phyloP scores from a whole-genome alignment of 768 basidiomycete species.

The Mycena polygramma region DNA sequence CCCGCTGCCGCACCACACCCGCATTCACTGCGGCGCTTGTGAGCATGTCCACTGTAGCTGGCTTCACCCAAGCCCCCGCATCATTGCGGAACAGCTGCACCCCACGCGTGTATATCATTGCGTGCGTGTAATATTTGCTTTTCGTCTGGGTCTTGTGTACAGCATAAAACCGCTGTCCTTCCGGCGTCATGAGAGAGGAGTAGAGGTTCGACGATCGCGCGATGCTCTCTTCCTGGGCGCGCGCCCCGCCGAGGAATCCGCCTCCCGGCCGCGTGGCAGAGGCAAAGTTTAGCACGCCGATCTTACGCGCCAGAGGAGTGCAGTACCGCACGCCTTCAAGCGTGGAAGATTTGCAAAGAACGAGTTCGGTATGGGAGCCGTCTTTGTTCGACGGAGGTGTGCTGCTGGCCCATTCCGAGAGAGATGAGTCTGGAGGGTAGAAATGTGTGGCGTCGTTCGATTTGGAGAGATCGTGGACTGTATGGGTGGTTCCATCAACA shows the following conservation, averaged over 20 bases:
- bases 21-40: slow-evolving; percentile 72
- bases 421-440: slow-evolving; percentile 55
- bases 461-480: slow-evolving; percentile 49
- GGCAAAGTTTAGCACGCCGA: slow-evolving; percentile 71
- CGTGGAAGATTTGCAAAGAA: slow-evolving; percentile 57
- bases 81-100: slow-evolving; percentile 65
- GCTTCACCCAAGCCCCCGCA: slow-evolving; percentile 57
- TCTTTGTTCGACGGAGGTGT: slow-evolving; percentile 2
- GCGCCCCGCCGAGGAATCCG: slow-evolving; percentile 65
- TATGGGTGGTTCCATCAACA: slow-evolving; percentile 46
- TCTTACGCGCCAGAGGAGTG: slow-evolving; percentile 40
- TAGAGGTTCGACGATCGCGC: slow-evolving; percentile 69
- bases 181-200: slow-evolving; percentile 60
- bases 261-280: slow-evolving; percentile 69
- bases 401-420: slow-evolving; percentile 53
- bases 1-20: slow-evolving; percentile 55
- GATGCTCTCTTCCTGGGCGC: slow-evolving; percentile 71
- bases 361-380: slow-evolving; percentile 48
- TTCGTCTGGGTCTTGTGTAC: slow-evolving; percentile 57
- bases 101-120: slow-evolving; percentile 68
- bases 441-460: slow-evolving; percentile 56
- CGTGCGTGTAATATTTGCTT: slow-evolving; percentile 64
- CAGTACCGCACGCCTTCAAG: slow-evolving; percentile 57
- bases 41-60: slow-evolving; percentile 61
- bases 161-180: slow-evolving; percentile 60